Percentiles rank a stretch among this genome's conserved stretches.
Evolutionary conservation across 164 flowering plant genomes (phyloP).

Genomic region (Umbilicus rupestris): DNA sequence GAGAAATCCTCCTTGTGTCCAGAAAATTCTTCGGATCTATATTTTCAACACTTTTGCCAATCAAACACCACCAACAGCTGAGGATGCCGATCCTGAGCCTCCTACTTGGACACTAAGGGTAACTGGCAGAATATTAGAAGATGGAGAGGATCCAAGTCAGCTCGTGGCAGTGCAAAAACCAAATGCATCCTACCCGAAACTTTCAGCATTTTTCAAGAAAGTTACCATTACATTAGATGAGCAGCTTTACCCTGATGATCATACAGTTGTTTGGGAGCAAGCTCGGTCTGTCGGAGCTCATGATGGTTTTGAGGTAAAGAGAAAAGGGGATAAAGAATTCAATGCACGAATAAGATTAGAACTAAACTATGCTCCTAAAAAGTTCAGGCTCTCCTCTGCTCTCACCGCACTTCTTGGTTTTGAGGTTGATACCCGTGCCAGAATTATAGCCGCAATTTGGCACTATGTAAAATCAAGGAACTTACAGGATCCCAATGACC

Average conservation of each 20-base stretch:
- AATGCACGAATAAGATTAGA: constrained; percentile 31
- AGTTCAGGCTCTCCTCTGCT: constrained; percentile 32
- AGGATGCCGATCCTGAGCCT: constrained; percentile 32
- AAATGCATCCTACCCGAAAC: constrained; percentile 30
- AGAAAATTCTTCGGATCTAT: constrained; percentile 36
- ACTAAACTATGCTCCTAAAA: constrained; percentile 41
- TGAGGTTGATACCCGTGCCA: constrained; percentile 38
- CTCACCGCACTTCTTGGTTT: constrained; percentile 36
- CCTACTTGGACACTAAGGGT: constrained; percentile 48
- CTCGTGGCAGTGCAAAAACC: constrained; percentile 27
- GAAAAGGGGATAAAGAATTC: constrained; percentile 42
- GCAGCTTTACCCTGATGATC: constrained; percentile 35
- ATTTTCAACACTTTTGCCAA: constrained; percentile 41
- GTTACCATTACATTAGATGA: constrained; percentile 38
- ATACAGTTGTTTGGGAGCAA: constrained; percentile 35
- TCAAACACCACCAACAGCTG: constrained; percentile 28
- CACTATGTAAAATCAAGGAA: constrained; percentile 39
- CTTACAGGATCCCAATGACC: constrained; percentile 36
- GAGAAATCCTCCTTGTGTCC: constrained; percentile 32
- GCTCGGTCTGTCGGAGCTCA: constrained; percentile 33
- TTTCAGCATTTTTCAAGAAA: constrained; percentile 38
- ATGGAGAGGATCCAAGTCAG: constrained; percentile 42
- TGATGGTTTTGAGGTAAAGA: constrained; percentile 44
- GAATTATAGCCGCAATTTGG: constrained; percentile 45
- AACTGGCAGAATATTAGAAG: constrained; percentile 40